Evolutionary conservation across 2,329 filamentous ascomycete genomes (phyloP).

Genomic region (Drechslerella coelobrocha): DNA sequence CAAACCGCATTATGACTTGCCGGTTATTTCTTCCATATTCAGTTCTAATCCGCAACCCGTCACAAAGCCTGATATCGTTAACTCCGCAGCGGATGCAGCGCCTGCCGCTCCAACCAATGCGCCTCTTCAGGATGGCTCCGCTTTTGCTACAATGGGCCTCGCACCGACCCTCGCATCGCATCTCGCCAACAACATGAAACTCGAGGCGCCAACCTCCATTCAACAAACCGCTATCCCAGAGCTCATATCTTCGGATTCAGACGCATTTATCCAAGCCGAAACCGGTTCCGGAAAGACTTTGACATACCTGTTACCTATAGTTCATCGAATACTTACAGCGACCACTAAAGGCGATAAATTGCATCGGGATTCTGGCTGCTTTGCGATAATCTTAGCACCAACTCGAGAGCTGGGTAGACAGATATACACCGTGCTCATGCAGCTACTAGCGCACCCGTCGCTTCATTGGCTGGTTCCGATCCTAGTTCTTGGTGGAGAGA

Average conservation of each 20-base stretch:
- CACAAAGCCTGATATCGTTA: constrained; percentile 59
- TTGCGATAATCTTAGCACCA: constrained; percentile 91
- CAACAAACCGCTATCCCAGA: constrained; percentile 87
- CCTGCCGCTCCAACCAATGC: constrained; percentile 82
- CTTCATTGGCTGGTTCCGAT: constrained; percentile 93
- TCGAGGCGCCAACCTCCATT: constrained; percentile 92
- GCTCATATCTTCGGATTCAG: constrained; percentile 77
- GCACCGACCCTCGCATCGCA: constrained; percentile 81
- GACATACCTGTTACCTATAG: constrained; percentile 90
- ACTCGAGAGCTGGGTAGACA: constrained; percentile 95
- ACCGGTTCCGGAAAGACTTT: constrained; percentile 97
- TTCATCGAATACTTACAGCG: constrained; percentile 77
- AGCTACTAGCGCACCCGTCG: constrained; percentile 64
- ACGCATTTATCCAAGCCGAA: constrained; percentile 95
- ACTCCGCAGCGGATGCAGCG: constrained; percentile 63
- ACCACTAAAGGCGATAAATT: constrained; percentile 63
- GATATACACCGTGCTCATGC: constrained; percentile 76
- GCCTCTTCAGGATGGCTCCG: constrained; percentile 80
- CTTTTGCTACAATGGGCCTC: constrained; percentile 84
- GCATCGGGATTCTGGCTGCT: constrained; percentile 84
- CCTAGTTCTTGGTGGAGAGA: constrained; percentile 76
- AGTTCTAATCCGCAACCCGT: constrained; percentile 82
- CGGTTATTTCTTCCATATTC: constrained; percentile 85
- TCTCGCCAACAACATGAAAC: constrained; percentile 79
- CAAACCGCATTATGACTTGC: constrained; percentile 54